phyloP scores from a whole-genome alignment of 176 grass and related monocot genomes.

The Rhynchospora tenuis region DNA sequence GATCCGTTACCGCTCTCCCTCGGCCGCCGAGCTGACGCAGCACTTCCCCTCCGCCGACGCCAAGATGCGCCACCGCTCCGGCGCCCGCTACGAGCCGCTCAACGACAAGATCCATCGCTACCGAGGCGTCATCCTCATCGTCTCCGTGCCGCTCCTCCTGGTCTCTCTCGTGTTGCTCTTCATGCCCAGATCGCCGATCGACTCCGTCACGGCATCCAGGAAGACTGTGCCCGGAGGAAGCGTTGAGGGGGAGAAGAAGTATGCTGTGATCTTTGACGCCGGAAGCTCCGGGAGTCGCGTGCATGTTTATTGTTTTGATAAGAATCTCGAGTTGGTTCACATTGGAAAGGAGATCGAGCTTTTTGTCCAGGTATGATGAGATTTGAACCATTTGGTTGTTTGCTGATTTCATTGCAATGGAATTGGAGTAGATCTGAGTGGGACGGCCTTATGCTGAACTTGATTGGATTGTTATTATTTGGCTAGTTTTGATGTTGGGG shows the following conservation, averaged over 20 bases:
- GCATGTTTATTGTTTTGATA: slow-evolving; percentile 86
- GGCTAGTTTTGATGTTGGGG: background rate
- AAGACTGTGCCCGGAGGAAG: slow-evolving; percentile 43
- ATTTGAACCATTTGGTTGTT: slow-evolving; percentile 12
- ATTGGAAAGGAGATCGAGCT: slow-evolving; percentile 87
- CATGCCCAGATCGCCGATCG: slow-evolving; percentile 44
- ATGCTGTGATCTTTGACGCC: slow-evolving; percentile 87
- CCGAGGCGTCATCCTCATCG: slow-evolving; percentile 57
- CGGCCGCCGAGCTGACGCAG: slow-evolving; percentile 24
- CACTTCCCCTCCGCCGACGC: slow-evolving; percentile 19
- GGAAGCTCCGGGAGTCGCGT: slow-evolving; percentile 96
- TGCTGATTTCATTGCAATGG: slow-evolving; percentile 2
- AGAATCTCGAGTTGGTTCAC: slow-evolving; percentile 67
- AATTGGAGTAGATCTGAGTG: slow-evolving; percentile 22
- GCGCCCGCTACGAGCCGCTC: slow-evolving; percentile 32
- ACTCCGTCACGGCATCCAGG: background rate
- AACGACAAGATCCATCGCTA: slow-evolving; percentile 62
- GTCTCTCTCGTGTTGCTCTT: slow-evolving; percentile 67
- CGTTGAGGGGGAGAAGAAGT: slow-evolving; percentile 42
- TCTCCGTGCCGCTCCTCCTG: slow-evolving; percentile 64
- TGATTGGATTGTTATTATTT: background rate
- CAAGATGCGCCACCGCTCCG: slow-evolving; percentile 65
- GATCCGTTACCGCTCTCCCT: slow-evolving; percentile 67
- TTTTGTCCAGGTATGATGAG: slow-evolving; percentile 67
- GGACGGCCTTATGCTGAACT: background rate